Evolutionary conservation across 2,329 filamentous ascomycete genomes (phyloP).

Genomic region (Penicillium sp.): DNA sequence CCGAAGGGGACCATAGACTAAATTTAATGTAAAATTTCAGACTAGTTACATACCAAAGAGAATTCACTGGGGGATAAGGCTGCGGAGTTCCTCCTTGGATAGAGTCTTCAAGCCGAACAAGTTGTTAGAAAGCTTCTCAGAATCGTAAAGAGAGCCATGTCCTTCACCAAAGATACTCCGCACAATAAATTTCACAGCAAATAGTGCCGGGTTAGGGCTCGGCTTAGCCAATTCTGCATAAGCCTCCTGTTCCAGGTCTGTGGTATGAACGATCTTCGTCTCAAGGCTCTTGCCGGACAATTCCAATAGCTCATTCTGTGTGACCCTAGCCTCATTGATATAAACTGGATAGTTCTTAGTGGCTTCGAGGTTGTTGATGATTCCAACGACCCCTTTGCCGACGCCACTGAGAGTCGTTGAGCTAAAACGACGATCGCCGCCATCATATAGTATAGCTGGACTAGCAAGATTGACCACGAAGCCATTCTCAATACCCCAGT

Average conservation of each 20-base stretch:
- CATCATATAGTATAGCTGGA: constrained; percentile 46
- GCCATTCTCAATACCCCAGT: constrained; percentile 31
- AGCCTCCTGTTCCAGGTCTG: constrained; percentile 30
- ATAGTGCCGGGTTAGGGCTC: constrained; percentile 17
- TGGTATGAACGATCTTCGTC: constrained; percentile 22
- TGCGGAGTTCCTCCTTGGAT: constrained; percentile 32
- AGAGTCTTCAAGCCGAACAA: constrained; percentile 37
- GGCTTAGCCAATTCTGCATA: constrained; percentile 33
- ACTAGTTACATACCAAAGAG: not conserved
- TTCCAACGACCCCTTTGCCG: constrained; percentile 49
- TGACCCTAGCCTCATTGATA: constrained; percentile 46
- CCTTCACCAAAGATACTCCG: constrained; percentile 34
- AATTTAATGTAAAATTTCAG: not conserved
- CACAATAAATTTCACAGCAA: constrained; percentile 31
- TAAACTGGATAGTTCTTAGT: constrained; percentile 54
- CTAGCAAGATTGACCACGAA: constrained; percentile 48
- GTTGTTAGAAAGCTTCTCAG: constrained; percentile 37
- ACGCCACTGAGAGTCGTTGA: constrained; percentile 50
- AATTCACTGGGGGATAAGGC: not conserved
- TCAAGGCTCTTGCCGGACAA: constrained; percentile 30
- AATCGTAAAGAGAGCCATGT: constrained; percentile 29
- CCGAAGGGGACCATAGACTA: not conserved
- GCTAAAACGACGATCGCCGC: constrained; percentile 51
- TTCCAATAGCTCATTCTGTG: constrained; percentile 44
- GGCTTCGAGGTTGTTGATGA: constrained; percentile 50